A percentile compares a stretch with the other conserved stretches of the same genome.
Evolutionary conservation across 23 red algal species (phyloP).

Genomic region (Cyanidiococcus yangmingshanensis): DNA sequence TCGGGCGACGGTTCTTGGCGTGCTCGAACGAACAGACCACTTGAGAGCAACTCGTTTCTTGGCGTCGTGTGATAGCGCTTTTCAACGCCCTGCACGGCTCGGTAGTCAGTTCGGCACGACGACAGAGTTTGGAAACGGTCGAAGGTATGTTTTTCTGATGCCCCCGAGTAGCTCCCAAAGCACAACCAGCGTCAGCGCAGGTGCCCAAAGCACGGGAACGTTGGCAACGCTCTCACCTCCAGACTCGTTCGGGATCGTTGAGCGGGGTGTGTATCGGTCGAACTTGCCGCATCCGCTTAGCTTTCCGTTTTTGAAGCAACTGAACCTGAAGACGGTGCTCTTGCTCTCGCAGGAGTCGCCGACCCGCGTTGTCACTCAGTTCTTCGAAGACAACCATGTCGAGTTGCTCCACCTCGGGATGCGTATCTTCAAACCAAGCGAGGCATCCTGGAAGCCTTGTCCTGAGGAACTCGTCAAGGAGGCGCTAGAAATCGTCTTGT

Average conservation of each 20-base stretch:
- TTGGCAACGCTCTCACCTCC: constrained; percentile 43
- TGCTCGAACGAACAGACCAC: too few species aligned
- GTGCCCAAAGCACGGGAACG: not conserved
- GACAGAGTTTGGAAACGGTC: too few species aligned
- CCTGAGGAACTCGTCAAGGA: constrained; percentile 79
- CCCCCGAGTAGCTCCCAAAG: too few species aligned
- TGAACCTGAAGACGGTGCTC: constrained; percentile 49
- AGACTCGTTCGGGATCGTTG: constrained; percentile 75
- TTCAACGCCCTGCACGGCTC: too few species aligned
- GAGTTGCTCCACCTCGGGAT: constrained; percentile 37
- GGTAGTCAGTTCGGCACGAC: too few species aligned
- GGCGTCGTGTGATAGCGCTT: too few species aligned
- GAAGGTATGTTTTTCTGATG: too few species aligned
- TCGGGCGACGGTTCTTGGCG: too few species aligned
- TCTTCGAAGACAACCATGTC: constrained; percentile 49
- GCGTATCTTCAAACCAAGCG: not conserved
- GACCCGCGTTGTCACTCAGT: constrained; percentile 32
- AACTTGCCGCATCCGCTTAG: constrained; percentile 35
- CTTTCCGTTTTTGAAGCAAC: constrained; percentile 53
- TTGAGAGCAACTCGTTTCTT: too few species aligned
- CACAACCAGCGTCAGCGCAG: not conserved
- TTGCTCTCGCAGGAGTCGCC: constrained; percentile 56
- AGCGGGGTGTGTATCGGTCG: constrained; percentile 58
- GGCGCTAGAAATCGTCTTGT: constrained; percentile 46
- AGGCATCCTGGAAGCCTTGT: constrained; percentile 59